Percentiles rank a stretch among this genome's conserved stretches.
Evolutionary conservation across 2,329 filamentous ascomycete genomes (phyloP).

Genomic region (Cladobotryum mycophilum): DNA sequence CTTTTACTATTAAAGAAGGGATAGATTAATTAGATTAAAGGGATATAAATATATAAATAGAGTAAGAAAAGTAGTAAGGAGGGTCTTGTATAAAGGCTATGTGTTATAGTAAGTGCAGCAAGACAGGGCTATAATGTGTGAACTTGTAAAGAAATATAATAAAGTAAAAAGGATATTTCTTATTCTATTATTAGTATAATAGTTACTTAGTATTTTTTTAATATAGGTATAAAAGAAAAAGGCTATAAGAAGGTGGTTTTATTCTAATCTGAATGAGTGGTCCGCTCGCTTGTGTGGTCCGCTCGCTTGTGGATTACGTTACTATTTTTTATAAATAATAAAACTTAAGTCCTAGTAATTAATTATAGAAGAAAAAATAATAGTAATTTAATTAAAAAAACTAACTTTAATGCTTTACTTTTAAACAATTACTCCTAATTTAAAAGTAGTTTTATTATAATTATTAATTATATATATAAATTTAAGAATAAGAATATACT

Average conservation of each 20-base stretch:
- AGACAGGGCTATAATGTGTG: neutral
- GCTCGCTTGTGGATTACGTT: no score
- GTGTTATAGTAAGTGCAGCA: no score
- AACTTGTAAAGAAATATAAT: neutral
- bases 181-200: no score
- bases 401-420: neutral
- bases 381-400: neutral
- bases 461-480: neutral
- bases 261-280: no score
- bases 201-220: no score
- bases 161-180: neutral
- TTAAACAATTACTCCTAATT: neutral
- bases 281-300: no score
- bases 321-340: neutral
- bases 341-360: neutral
- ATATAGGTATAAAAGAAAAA: no score
- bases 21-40: neutral
- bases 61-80: neutral
- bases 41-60: neutral
- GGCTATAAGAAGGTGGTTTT: no score
- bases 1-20: no score
- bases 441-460: neutral
- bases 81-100: neutral
- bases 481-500: neutral
- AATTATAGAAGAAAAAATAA: neutral